A percentile compares a stretch with the other conserved stretches of the same genome.
These are phyloP conservation scores for Hymenoscyphus occultus DNA, from an alignment of 2,329 filamentous ascomycete genomes.

Conservation along the genomic window DNA sequence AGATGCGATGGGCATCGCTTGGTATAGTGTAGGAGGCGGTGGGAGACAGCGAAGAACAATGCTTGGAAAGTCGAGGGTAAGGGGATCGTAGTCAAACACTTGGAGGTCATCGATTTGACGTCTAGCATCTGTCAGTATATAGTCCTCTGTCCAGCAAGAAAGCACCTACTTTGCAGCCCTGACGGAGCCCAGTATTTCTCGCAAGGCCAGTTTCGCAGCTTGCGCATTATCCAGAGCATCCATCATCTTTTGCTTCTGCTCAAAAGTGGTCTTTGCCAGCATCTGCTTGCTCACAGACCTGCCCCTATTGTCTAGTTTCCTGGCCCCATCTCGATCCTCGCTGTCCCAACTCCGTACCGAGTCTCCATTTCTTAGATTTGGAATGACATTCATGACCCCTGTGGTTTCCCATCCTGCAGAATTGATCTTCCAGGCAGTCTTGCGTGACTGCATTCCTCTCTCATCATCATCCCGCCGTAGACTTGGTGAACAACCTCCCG, in stretches of 20 bases:
- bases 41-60: conserved; percentile 79
- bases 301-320: conserved; percentile 35
- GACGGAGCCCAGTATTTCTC: conserved; percentile 77
- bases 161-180: conserved; percentile 74
- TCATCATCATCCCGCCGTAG: conserved; percentile 37
- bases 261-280: conserved; percentile 53
- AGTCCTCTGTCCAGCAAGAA: neutral
- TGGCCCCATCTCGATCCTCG: conserved; percentile 35
- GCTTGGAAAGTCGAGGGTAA: conserved; percentile 80
- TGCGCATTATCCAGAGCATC: conserved; percentile 76
- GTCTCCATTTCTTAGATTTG: conserved; percentile 49
- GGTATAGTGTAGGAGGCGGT: conserved; percentile 75
- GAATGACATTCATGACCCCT: conserved; percentile 74
- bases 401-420: conserved; percentile 70
- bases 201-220: conserved; percentile 79
- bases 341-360: conserved; percentile 38
- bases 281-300: conserved; percentile 48
- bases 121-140: conserved; percentile 38
- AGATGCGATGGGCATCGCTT: conserved; percentile 72
- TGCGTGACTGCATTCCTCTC: conserved; percentile 39
- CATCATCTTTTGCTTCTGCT: conserved; percentile 58
- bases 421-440: conserved; percentile 32
- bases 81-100: conserved; percentile 78
- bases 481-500: conserved; percentile 35
- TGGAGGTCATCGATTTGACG: conserved; percentile 54